phyloP scores from a whole-genome alignment of 805 yeast genomes.

The Barnettozyma populi region DNA sequence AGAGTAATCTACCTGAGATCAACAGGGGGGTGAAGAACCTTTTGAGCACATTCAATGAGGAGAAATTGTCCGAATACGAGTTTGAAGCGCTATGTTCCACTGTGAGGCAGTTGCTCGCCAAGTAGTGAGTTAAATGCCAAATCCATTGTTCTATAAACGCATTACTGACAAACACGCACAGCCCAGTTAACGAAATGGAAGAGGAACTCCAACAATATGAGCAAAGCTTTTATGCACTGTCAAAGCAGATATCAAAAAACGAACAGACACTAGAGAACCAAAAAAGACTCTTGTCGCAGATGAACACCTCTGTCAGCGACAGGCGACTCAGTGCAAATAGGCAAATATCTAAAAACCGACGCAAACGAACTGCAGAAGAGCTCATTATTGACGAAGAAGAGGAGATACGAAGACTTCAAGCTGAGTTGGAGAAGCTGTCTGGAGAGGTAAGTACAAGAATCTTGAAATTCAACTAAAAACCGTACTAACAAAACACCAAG shows the following conservation, averaged over 20 bases:
- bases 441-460: not conserved
- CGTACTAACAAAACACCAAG: not conserved
- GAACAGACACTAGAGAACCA: conserved; percentile 41
- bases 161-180: conserved; percentile 10
- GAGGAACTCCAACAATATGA: conserved; percentile 24
- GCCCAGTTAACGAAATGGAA: conserved; percentile 34
- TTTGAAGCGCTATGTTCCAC: conserved; percentile 41
- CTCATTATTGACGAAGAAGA: conserved; percentile 40
- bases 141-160: not conserved
- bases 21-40: conserved; percentile 29
- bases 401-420: conserved; percentile 40
- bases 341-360: conserved; percentile 12
- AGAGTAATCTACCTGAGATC: conserved; percentile 11
- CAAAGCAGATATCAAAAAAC: conserved; percentile 36
- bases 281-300: conserved; percentile 32
- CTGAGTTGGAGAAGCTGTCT: conserved; percentile 15
- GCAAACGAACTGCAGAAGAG: conserved; percentile 29
- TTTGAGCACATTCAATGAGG: conserved; percentile 28
- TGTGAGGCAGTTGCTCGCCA: conserved; percentile 31
- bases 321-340: conserved; percentile 8
- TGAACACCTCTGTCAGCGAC: conserved; percentile 29
- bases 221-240: conserved; percentile 30
- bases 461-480: not conserved
- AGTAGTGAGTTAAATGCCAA: conserved; percentile 21
- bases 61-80: conserved; percentile 29